Evolutionary conservation across 768 basidiomycete genomes (phyloP).

Genomic region (Galerina sulciceps): DNA sequence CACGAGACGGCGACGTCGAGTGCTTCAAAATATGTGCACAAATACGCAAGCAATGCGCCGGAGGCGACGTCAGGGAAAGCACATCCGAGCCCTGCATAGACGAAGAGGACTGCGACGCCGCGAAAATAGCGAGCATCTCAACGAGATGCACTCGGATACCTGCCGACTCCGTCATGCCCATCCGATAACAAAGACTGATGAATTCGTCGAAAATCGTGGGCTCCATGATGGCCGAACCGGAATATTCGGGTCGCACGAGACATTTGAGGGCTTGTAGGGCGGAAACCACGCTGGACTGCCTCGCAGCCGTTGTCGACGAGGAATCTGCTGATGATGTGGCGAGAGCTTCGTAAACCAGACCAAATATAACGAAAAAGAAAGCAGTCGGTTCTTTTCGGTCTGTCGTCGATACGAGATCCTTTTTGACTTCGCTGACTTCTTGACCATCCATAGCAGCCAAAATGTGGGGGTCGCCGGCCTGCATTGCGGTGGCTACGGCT

Average conservation of each 20-base stretch:
- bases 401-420: constrained; percentile 25
- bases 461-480: constrained; percentile 65
- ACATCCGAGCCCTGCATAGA: constrained; percentile 28
- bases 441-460: constrained; percentile 84
- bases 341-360: constrained; percentile 91
- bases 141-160: constrained; percentile 72
- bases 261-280: constrained; percentile 78
- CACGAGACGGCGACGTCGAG: constrained; percentile 60
- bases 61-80: constrained; percentile 47
- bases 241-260: constrained; percentile 80
- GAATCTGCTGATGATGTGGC: constrained; percentile 67
- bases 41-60: constrained; percentile 78
- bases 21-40: constrained; percentile 82
- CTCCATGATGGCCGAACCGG: constrained; percentile 81
- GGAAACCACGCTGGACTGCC: constrained; percentile 56
- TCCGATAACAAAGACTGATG: constrained; percentile 83
- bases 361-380: constrained; percentile 90
- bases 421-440: constrained; percentile 38
- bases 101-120: constrained; percentile 39
- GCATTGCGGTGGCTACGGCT: constrained; percentile 84
- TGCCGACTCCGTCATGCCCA: constrained; percentile 86
- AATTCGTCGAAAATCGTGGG: constrained; percentile 90
- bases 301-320: constrained; percentile 42
- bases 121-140: constrained; percentile 67
- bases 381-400: constrained; percentile 66